Base-by-base conservation (phyloP, 345 rosid genomes). In the Brassica incana region DNA sequence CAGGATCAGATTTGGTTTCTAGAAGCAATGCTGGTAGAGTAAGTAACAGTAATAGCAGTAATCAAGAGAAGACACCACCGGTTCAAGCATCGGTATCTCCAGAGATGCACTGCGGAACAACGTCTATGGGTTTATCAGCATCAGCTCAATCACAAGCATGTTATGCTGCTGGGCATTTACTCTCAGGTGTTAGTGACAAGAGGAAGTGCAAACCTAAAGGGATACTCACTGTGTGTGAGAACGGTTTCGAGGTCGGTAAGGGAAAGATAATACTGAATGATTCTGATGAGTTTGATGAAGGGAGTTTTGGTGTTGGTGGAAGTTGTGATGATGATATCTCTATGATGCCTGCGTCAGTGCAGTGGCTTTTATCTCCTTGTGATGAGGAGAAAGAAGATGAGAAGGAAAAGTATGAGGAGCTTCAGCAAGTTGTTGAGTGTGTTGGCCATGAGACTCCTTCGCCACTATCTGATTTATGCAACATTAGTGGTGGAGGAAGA, bases 191-290 rank as follows among this genome's bases (percentile, higher is more conserved):
- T 8, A 72, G 87, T 43, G 99, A 95, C 82, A 91, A 83, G 88
- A 91, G 99, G 80, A 95, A 93, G 65, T 92, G 99, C 69, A 89
- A 87, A 83, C 94, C 99, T 70, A 95, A 91, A 84, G 99, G 99
- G 61, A 65, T 90, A 33, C 90, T 95, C 54, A 83, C 90, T 29
- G 89, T 86, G 3, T 86, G 86, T 20, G 90, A 87, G 60, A 72
- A 81, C 54, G 79, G 78, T 74, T 72, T 70, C 0, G 79, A 73
- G 48, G 75, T 81, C 69, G 79, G 75, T 60, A 56, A 72, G 68
- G 85, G 77, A 2, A 84, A 82, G 80, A 63, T n/a, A n/a, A n/a
- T 78, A 73, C 71, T 78, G 60, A 59, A 67, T 80, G 78, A 75
- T 78, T 84, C 65, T 74, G 84, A 83, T 56, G 79, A 76, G 30